Evolutionary conservation across 805 yeast species (phyloP).

Genomic region (Kazachstania martiniae): DNA sequence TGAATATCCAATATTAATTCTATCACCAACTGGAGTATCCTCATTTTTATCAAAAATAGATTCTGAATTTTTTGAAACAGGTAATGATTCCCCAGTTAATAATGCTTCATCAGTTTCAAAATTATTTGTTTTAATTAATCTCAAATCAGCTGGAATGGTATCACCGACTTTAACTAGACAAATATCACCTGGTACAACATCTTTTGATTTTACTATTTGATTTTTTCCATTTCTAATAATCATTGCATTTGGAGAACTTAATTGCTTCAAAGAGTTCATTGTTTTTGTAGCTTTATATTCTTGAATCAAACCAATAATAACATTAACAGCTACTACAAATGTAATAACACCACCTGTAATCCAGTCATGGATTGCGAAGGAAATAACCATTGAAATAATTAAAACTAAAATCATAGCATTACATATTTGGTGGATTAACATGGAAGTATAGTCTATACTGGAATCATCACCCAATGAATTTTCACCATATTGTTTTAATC

Average conservation of each 20-base stretch:
- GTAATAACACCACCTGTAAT: conserved; percentile 92
- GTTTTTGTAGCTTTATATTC: conserved; percentile 94
- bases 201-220: conserved; percentile 66
- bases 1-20: conserved; percentile 79
- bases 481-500: conserved; percentile 63
- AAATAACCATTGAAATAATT: conserved; percentile 77
- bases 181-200: conserved; percentile 90
- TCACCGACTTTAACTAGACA: conserved; percentile 88
- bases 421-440: conserved; percentile 71
- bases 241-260: conserved; percentile 91
- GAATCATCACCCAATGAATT: conserved; percentile 78
- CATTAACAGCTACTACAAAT: conserved; percentile 82
- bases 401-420: conserved; percentile 85
- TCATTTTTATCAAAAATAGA: conserved; percentile 25
- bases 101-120: conserved; percentile 85
- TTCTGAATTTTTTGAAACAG: conserved; percentile 56
- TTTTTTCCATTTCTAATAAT: conserved; percentile 62
- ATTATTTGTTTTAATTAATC: conserved; percentile 66
- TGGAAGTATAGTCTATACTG: conserved; percentile 56
- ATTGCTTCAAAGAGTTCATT: conserved; percentile 78
- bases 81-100: conserved; percentile 88
- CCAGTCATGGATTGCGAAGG: conserved; percentile 83
- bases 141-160: conserved; percentile 88
- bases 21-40: conserved; percentile 49
- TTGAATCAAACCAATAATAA: conserved; percentile 89